Evolutionary conservation across 768 basidiomycete genomes (phyloP).

Genomic region (Candolleomyces eurysporus): DNA sequence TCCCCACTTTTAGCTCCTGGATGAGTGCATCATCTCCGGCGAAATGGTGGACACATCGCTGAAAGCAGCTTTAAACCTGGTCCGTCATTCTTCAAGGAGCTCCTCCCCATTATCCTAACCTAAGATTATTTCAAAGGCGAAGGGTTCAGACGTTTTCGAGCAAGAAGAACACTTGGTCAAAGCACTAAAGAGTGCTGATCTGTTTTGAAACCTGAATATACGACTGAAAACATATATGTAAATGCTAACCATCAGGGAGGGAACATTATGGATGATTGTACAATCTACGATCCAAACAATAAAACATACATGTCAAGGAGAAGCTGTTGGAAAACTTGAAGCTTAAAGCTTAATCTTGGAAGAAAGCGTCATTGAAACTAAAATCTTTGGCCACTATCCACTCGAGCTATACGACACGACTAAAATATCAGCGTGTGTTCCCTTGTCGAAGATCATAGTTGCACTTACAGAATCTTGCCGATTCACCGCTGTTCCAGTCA

Average conservation of each 20-base stretch:
- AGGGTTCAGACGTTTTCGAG: background rate
- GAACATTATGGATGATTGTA: no score
- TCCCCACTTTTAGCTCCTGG: constrained; percentile 58
- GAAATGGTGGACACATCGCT: constrained; percentile 94
- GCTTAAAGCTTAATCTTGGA: background rate
- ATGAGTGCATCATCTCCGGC: constrained; percentile 91
- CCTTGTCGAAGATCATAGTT: background rate
- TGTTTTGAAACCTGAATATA: background rate
- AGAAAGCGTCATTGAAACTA: constrained; percentile 54
- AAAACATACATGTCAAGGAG: background rate
- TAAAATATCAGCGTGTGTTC: background rate
- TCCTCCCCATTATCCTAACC: background rate
- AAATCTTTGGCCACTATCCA: constrained; percentile 46
- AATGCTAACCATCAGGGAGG: no score
- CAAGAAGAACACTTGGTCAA: background rate
- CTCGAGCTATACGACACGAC: constrained; percentile 46
- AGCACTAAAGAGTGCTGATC: background rate
- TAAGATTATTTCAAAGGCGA: background rate
- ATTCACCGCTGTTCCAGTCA: constrained; percentile 27
- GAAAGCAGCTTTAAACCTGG: constrained; percentile 49
- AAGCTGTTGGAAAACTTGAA: background rate
- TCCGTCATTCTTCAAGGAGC: constrained; percentile 10
- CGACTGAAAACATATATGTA: background rate
- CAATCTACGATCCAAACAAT: background rate
- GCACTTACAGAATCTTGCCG: constrained; percentile 3